Conservation (phyloP, 2,329 filamentous ascomycete species). For the Akanthomyces lecanii region DNA sequence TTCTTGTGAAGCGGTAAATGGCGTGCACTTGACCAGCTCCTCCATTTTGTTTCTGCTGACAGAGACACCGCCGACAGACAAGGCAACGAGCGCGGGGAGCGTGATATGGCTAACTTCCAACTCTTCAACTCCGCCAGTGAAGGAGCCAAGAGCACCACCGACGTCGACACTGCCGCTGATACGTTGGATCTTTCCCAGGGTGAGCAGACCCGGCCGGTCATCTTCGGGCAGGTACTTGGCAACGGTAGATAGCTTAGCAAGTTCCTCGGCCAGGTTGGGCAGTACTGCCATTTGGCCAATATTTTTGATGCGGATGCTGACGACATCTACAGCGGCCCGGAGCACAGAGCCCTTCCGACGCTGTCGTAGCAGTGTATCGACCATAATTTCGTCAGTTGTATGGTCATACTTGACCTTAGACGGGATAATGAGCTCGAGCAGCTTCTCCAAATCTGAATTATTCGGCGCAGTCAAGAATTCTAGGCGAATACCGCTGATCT, state of each 20-base stretch:
- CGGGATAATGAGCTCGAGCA: constrained; percentile 83
- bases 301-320: constrained; percentile 60
- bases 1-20: constrained; percentile 27
- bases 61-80: constrained; percentile 63
- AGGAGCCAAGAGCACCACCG: constrained; percentile 63
- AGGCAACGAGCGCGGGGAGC: constrained; percentile 74
- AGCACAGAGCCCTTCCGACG: constrained; percentile 81
- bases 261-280: constrained; percentile 68
- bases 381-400: constrained; percentile 86
- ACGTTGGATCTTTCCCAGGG: constrained; percentile 62
- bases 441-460: constrained; percentile 73
- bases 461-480: constrained; percentile 71
- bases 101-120: constrained; percentile 77
- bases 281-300: constrained; percentile 64
- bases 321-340: constrained; percentile 60
- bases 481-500: constrained; percentile 62
- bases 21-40: constrained; percentile 60
- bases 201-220: constrained; percentile 83
- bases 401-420: constrained; percentile 85
- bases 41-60: constrained; percentile 64
- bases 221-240: constrained; percentile 95
- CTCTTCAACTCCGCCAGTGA: constrained; percentile 55
- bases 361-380: constrained; percentile 85
- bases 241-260: constrained; percentile 78
- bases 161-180: constrained; percentile 59